Evolutionary conservation across 768 basidiomycete species (phyloP).

Genomic region (Myochromella boudieri): DNA sequence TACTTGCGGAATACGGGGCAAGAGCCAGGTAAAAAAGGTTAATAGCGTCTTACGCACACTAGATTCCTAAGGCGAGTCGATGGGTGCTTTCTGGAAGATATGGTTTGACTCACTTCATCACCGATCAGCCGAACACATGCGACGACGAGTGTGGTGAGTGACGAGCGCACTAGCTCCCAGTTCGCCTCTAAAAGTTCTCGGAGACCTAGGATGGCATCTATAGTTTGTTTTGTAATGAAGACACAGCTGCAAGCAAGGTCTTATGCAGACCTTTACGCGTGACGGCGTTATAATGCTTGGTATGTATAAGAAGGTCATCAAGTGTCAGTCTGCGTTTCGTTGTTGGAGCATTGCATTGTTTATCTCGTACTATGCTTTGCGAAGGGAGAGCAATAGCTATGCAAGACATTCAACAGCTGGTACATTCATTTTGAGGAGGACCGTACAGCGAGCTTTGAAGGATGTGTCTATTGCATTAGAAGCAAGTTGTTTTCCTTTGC

Average conservation of each 20-base stretch:
- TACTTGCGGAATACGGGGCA: conserved; percentile 59
- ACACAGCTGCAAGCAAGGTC: too few relatives aligned
- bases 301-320: conserved; percentile 70
- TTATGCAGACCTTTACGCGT: conserved; percentile 79
- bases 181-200: conserved; percentile 70
- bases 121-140: conserved; percentile 69
- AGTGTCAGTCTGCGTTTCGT: conserved; percentile 78
- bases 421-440: background rate
- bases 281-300: conserved; percentile 83
- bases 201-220: conserved; percentile 74
- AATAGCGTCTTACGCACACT: conserved; percentile 74
- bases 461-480: conserved; percentile 93
- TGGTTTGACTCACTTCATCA: conserved; percentile 65
- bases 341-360: conserved; percentile 56
- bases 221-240: background rate
- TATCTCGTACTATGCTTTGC: conserved; percentile 71
- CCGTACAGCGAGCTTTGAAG: conserved; percentile 90
- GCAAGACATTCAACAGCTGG: background rate
- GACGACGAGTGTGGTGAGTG: conserved; percentile 55
- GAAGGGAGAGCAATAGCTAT: conserved; percentile 87
- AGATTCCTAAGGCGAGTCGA: conserved; percentile 56
- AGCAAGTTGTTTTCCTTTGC: conserved; percentile 84
- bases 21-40: conserved; percentile 69
- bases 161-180: conserved; percentile 50
- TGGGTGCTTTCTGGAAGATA: conserved; percentile 7